Percentiles rank a stretch among this genome's conserved stretches.
Conservation (phyloP, 371 early-diverging fungal species). For the Dichotomocladium elegans region DNA sequence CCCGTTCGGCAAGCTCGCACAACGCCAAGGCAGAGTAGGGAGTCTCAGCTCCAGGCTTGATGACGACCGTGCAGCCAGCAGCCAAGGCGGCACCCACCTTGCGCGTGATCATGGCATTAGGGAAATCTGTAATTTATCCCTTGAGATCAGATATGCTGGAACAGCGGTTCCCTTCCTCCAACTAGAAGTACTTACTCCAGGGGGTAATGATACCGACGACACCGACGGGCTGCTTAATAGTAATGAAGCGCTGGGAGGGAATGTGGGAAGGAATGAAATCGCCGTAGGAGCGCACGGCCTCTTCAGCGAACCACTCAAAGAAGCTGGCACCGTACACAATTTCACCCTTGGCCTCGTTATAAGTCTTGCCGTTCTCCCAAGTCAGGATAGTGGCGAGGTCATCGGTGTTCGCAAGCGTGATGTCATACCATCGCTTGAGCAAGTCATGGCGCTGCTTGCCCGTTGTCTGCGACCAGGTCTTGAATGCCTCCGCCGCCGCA, state of each 20-base stretch:
- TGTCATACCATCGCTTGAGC: constrained; percentile 65
- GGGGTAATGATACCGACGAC: constrained; percentile 86
- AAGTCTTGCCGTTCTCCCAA: constrained; percentile 72
- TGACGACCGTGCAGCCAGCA: constrained; percentile 74
- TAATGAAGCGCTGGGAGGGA: constrained; percentile 55
- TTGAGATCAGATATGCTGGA: not conserved
- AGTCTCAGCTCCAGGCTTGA: constrained; percentile 79
- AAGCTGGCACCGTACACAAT: constrained; percentile 74
- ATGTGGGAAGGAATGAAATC: constrained; percentile 70
- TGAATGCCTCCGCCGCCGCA: constrained; percentile 58
- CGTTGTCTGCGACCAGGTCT: constrained; percentile 59
- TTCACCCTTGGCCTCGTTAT: constrained; percentile 65
- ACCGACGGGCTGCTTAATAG: constrained; percentile 83
- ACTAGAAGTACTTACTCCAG: constrained; percentile 64
- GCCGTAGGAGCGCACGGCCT: constrained; percentile 79
- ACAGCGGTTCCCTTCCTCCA: not conserved
- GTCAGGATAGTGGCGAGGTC: constrained; percentile 78
- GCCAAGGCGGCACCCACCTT: constrained; percentile 83
- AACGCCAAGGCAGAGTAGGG: constrained; percentile 82
- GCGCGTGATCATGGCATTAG: constrained; percentile 88
- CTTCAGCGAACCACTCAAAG: constrained; percentile 88
- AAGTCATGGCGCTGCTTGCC: constrained; percentile 61
- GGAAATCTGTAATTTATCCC: constrained; percentile 61
- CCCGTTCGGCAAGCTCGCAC: constrained; percentile 69
- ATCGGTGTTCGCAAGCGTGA: constrained; percentile 65